Conservation (phyloP, 2,329 filamentous ascomycete species). For the Colletotrichum sp. region DNA sequence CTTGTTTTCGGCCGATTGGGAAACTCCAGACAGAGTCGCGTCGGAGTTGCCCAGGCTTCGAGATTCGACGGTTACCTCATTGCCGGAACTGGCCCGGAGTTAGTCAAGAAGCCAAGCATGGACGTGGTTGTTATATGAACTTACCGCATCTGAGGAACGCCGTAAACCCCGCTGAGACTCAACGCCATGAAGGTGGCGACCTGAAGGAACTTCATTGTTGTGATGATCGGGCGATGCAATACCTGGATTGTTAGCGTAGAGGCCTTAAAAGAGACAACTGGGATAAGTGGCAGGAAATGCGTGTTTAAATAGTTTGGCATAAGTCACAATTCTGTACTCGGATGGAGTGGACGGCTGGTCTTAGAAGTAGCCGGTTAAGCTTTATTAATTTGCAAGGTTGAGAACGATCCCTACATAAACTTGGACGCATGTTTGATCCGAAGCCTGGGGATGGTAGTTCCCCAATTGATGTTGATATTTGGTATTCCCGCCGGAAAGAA, state of each 20-base stretch:
- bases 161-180: not conserved
- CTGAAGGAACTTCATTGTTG: not conserved
- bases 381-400: not conserved
- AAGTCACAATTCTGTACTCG: not conserved
- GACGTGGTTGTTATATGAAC: not conserved
- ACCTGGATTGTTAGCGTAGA: not conserved
- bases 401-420: not conserved
- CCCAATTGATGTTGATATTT: not conserved
- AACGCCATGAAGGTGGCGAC: not conserved
- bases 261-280: rapidly evolving
- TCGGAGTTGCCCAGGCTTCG: not conserved
- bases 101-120: not conserved
- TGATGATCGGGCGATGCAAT: not conserved
- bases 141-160: not conserved
- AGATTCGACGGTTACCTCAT: not conserved
- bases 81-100: not conserved
- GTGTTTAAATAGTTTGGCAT: not conserved
- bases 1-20: not conserved
- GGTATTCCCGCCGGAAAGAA: not conserved
- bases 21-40: not conserved
- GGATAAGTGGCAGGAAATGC: not conserved
- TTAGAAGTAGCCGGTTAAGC: not conserved
- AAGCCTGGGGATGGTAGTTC: not conserved
- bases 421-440: not conserved
- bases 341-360: not conserved